Evolutionary conservation across 2,329 filamentous ascomycete genomes (phyloP).

Genomic region (Ceratocystis destructans): DNA sequence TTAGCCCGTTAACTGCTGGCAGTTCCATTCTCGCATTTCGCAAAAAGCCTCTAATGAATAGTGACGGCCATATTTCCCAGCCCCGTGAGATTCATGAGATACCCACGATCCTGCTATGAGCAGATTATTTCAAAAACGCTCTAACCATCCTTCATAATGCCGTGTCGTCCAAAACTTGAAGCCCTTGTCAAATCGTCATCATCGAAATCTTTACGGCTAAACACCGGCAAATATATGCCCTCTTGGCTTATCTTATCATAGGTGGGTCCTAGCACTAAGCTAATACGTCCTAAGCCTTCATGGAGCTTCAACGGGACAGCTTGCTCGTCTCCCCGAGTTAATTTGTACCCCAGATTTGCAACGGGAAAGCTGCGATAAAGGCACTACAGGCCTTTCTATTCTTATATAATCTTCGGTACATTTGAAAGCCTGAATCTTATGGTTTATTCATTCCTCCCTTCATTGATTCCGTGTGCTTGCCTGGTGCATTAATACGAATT

Average conservation of each 20-base stretch:
- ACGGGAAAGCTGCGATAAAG: not conserved
- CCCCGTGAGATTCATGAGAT: no score
- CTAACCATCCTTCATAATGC: no score
- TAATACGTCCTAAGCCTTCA: not conserved
- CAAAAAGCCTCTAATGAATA: no score
- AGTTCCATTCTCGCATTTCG: no score
- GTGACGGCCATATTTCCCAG: no score
- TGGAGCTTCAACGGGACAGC: slow-evolving; percentile 18
- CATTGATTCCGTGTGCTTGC: slow-evolving; percentile 3
- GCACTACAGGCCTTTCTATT: not conserved
- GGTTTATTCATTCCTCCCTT: not conserved
- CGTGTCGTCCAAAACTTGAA: not conserved
- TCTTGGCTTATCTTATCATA: not conserved
- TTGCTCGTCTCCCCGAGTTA: slow-evolving; percentile 10
- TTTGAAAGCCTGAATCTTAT: not conserved
- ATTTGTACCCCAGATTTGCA: slow-evolving; percentile 2
- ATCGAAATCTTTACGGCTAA: not conserved
- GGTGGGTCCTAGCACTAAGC: not conserved
- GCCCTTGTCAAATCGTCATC: not conserved
- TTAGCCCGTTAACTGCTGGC: no score
- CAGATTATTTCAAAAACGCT: no score
- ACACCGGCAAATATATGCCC: not conserved
- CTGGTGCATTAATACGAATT: not conserved
- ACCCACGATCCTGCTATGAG: no score
- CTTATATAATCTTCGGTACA: not conserved